A percentile compares a stretch with the other conserved stretches of the same genome.
phyloP scores from a whole-genome alignment of 2,329 filamentous ascomycete genomes.

The Xylaria polymorpha region DNA sequence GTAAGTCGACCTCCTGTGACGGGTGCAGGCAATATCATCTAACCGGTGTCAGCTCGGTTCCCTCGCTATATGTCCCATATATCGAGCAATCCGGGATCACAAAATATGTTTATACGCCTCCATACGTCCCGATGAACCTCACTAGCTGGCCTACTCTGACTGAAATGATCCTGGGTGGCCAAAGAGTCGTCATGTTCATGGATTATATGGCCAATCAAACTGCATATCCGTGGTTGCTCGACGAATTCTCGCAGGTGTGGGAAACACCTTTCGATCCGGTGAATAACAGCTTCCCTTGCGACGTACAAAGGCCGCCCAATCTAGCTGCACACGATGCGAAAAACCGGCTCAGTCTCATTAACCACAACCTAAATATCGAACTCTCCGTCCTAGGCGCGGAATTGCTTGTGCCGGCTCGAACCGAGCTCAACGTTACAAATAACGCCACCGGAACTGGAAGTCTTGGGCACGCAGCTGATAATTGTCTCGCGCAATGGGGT shows the following conservation, averaged over 20 bases:
- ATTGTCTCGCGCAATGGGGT: conserved; percentile 72
- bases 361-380: conserved; percentile 90
- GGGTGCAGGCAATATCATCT: conserved; percentile 16
- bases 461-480: conserved; percentile 71
- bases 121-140: conserved; percentile 75
- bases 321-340: conserved; percentile 64
- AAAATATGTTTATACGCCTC: conserved; percentile 78
- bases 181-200: conserved; percentile 83
- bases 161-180: conserved; percentile 76
- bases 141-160: conserved; percentile 86
- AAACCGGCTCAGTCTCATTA: conserved; percentile 81
- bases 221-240: conserved; percentile 83
- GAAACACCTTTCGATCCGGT: conserved; percentile 86
- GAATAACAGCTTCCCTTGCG: conserved; percentile 77
- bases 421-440: conserved; percentile 78
- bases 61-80: conserved; percentile 72
- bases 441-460: conserved; percentile 72
- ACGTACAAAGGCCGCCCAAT: conserved; percentile 78
- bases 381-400: conserved; percentile 72
- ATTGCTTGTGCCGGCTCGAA: conserved; percentile 77
- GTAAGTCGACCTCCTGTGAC: conserved; percentile 38
- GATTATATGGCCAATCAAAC: conserved; percentile 87
- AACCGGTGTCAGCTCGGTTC: conserved; percentile 55
- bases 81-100: conserved; percentile 79
- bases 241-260: conserved; percentile 90